Evolutionary conservation across 2,329 filamentous ascomycete species (phyloP).

Genomic region (Exophiala spinifera): DNA sequence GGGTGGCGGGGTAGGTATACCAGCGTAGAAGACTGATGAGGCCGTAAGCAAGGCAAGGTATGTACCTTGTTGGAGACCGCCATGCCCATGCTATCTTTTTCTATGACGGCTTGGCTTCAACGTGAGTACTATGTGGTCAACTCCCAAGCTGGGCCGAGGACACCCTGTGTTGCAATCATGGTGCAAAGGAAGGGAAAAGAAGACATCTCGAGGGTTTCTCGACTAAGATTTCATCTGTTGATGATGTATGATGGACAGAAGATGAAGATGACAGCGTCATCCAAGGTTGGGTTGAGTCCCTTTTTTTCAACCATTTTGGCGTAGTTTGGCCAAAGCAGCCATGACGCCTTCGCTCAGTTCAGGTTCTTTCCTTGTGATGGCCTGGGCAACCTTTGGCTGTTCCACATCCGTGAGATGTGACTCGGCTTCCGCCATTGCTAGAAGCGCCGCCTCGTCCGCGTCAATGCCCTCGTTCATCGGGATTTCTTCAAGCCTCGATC

Average conservation of each 20-base stretch:
- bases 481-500: slow-evolving; percentile 19
- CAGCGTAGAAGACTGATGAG: too few species aligned
- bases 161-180: too few species aligned
- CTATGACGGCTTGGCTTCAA: too few species aligned
- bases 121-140: too few species aligned
- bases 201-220: neutral
- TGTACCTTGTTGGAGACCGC: too few species aligned
- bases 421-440: slow-evolving; percentile 33
- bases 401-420: slow-evolving; percentile 7
- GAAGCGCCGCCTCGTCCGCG: slow-evolving; percentile 48
- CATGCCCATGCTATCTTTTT: too few species aligned
- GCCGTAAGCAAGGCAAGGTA: too few species aligned
- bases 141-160: too few species aligned
- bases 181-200: too few species aligned
- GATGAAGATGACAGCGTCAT: too few species aligned
- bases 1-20: too few species aligned
- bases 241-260: too few species aligned
- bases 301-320: slow-evolving; percentile 35
- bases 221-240: neutral
- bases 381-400: slow-evolving; percentile 13
- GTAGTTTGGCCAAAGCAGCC: slow-evolving; percentile 56
- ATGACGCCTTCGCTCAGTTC: slow-evolving; percentile 57
- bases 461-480: slow-evolving; percentile 35
- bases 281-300: neutral
- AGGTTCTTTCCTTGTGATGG: slow-evolving; percentile 27